Percentiles rank a stretch among this genome's conserved stretches.
phyloP scores from a whole-genome alignment of 2,329 filamentous ascomycete genomes.

The Epichloe bromicola region DNA sequence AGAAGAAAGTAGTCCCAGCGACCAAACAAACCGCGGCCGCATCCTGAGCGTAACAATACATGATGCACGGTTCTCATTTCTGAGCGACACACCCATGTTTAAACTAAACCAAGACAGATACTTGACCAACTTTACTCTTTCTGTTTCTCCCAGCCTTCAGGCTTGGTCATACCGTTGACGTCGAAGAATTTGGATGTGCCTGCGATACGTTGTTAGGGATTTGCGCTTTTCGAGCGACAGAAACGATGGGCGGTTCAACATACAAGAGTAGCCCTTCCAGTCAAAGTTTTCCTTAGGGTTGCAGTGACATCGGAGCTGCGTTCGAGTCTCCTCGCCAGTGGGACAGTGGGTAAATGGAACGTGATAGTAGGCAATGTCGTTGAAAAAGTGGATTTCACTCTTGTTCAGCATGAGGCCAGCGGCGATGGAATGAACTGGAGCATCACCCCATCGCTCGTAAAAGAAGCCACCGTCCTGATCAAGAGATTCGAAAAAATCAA shows the following conservation, averaged over 20 bases:
- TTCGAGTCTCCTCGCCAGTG: constrained; percentile 69
- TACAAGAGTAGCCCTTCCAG: constrained; percentile 98
- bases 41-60: not conserved
- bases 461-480: constrained; percentile 94
- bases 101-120: not conserved
- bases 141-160: constrained; percentile 58
- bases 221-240: not conserved
- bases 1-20: not conserved
- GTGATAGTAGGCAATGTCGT: constrained; percentile 97
- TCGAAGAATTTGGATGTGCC: constrained; percentile 74
- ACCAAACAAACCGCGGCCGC: not conserved
- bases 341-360: constrained; percentile 97
- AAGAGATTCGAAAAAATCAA: constrained; percentile 80
- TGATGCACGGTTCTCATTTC: not conserved
- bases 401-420: constrained; percentile 78
- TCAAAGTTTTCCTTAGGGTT: constrained; percentile 97
- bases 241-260: constrained; percentile 20
- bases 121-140: not conserved
- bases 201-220: constrained; percentile 7
- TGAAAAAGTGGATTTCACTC: constrained; percentile 95
- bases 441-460: constrained; percentile 97
- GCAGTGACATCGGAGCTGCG: constrained; percentile 85
- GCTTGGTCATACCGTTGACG: constrained; percentile 67
- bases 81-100: not conserved
- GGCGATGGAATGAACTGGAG: constrained; percentile 95